These are phyloP conservation scores for Tilletiopsis washingtonensis DNA, from an alignment of 1,284 basidiomycete genomes.

Conservation along the genomic window DNA sequence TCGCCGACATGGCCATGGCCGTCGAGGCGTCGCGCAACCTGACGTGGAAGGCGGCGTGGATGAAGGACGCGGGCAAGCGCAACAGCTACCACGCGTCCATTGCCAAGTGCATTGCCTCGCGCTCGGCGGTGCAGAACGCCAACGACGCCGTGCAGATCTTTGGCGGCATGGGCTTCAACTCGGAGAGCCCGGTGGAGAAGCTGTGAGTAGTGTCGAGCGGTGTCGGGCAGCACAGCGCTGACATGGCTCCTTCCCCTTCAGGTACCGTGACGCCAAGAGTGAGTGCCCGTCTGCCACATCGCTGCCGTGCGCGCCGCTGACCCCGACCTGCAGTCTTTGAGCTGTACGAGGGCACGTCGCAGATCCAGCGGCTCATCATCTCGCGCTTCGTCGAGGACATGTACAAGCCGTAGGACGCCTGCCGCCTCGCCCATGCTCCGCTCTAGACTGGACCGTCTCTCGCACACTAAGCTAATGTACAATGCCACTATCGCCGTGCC, in stretches of 20 bases:
- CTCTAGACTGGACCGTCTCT: too few relatives aligned
- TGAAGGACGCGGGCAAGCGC: constrained; percentile 52
- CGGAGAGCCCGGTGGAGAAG: constrained; percentile 55
- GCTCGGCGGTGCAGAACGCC: constrained; percentile 34
- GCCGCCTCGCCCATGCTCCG: too few relatives aligned
- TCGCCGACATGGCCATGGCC: constrained; percentile 56
- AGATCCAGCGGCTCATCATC: constrained; percentile 44
- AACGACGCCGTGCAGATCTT: constrained; percentile 51
- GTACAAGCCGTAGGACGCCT: constrained; percentile 14
- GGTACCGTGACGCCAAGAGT: not conserved
- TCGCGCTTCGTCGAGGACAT: constrained; percentile 38
- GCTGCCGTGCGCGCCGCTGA: not conserved
- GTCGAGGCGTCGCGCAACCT: constrained; percentile 52
- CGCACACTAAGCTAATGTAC: too few relatives aligned
- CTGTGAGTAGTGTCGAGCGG: constrained; percentile 49
- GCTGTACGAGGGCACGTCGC: constrained; percentile 44
- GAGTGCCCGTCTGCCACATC: not conserved
- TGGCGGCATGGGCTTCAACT: constrained; percentile 54
- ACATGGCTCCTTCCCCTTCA: too few relatives aligned
- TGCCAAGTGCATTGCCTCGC: constrained; percentile 52
- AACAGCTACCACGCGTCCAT: constrained; percentile 56
- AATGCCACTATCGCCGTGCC: too few relatives aligned
- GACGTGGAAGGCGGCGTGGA: constrained; percentile 53
- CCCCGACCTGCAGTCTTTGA: constrained; percentile 13
- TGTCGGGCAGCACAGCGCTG: not conserved